Base-by-base conservation (phyloP, 495 filamentous ascomycete genomes). In the Xylaria sp. region DNA sequence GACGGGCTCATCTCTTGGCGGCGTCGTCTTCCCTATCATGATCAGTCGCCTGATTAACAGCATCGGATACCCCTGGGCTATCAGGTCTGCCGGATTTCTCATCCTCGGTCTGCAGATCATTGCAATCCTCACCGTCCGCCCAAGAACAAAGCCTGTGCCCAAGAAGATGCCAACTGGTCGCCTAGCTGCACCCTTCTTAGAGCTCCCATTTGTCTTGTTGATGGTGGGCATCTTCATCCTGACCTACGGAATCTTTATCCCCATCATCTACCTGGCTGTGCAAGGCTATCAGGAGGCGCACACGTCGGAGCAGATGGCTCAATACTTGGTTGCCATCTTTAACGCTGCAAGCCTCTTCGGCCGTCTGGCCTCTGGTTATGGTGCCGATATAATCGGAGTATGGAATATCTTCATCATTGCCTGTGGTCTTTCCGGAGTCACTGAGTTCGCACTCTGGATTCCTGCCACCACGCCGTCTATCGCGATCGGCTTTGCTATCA, bases 391-490 rank as follows among this genome's bases (percentile, higher is more conserved):
- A 72, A 52, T 88, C 43, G 90, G 90, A 8, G 84, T 87, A 26
- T 92, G 85, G 77, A 93, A 93, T 78, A 78, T 86, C 26, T 74
- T 75, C 62, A 83, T 89, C 35, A 50, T 86, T 44, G 87, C 86
- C 70, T 82, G 84, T 5, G 81, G 78, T 67, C 74, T 86, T 67
- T 83, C 86, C 5, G 84, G 80, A 19, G 85, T 91, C 61, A 76
- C 90, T n/a, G 82, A 87, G 14, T 80, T 92, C 2, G 88, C 85
- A 11, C 80, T 92, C 6, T 91, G 89, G 87, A 80, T 91, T 15
- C 88, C 89, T 14, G 67, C 65, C 12, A 52, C 26, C 17, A 48
- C 31, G 26, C 21, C 26, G 11, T 57, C 70, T 17, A 59, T 50
- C 64, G 33, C 71, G 31, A 76, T 76, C 31, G 57, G 57, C 29